phyloP scores from a whole-genome alignment of 495 filamentous ascomycete species.

The Neohortaea acidophila region DNA sequence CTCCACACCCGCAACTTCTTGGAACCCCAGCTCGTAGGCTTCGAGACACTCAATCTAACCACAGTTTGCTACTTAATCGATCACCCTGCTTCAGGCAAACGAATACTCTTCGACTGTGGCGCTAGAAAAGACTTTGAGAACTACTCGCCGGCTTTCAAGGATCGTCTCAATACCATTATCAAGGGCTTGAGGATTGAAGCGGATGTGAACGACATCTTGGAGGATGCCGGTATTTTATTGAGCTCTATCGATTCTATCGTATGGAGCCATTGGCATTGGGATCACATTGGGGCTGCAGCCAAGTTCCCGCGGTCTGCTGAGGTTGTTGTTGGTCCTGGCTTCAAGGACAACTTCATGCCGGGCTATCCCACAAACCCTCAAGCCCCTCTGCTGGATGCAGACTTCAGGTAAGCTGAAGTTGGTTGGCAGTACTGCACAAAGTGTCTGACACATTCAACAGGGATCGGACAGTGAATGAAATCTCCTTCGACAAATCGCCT shows the following conservation, averaged over 20 bases:
- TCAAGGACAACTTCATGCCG: conserved; percentile 32
- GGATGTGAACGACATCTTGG: conserved; percentile 3
- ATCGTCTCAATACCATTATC: conserved; percentile 18
- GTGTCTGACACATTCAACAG: background rate
- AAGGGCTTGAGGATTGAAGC: conserved; percentile 31
- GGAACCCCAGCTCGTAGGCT: conserved; percentile 25
- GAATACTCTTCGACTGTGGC: conserved; percentile 13
- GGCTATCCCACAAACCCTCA: conserved; percentile 35
- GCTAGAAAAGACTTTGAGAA: conserved; percentile 14
- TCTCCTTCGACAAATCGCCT: conserved; percentile 27
- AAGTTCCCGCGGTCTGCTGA: conserved; percentile 34
- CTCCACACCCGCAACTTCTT: conserved; percentile 24
- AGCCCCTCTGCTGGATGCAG: background rate
- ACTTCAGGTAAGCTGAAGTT: background rate
- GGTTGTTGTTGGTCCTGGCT: conserved; percentile 39
- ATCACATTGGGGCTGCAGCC: conserved; percentile 43
- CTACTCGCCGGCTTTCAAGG: background rate
- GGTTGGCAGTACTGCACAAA: background rate
- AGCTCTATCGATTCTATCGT: conserved; percentile 3
- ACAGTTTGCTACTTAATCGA: conserved; percentile 28
- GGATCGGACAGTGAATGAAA: conserved; percentile 26
- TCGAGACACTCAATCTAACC: conserved; percentile 26
- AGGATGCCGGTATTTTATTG: background rate
- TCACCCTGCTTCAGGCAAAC: conserved; percentile 17
- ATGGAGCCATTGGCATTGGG: conserved; percentile 32